phyloP scores from a whole-genome alignment of 106 monocot species.

The Acorus calamus region DNA sequence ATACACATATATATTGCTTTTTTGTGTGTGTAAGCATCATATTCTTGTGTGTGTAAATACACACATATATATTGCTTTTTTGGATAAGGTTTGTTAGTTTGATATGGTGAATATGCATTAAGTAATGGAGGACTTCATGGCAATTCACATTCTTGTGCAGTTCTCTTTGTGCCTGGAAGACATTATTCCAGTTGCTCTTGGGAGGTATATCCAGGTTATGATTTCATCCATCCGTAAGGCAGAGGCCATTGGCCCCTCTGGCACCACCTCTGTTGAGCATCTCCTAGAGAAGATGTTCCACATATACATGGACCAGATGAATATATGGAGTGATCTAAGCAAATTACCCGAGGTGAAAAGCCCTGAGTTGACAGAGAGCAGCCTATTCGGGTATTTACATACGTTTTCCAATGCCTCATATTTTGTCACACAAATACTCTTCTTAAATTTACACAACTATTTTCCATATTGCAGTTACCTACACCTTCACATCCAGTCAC shows the following conservation, averaged over 20 bases:
- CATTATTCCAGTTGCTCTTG: constrained; percentile 72
- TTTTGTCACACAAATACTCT: background rate
- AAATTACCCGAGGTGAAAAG: constrained; percentile 67
- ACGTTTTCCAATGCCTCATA: background rate
- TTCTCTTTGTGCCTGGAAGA: constrained; percentile 78
- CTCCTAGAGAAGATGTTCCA: constrained; percentile 78
- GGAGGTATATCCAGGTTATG: constrained; percentile 73
- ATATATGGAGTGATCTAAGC: constrained; percentile 64
- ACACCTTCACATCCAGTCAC: constrained; percentile 66
- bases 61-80: too few relatives aligned
- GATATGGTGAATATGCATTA: too few relatives aligned
- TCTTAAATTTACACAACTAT: background rate
- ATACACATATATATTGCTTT: too few relatives aligned
- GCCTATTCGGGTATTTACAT: constrained; percentile 46
- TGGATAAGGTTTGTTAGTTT: too few relatives aligned
- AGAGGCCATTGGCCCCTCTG: constrained; percentile 18
- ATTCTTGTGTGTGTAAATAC: too few relatives aligned
- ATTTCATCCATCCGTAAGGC: constrained; percentile 39
- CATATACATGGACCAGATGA: constrained; percentile 82
- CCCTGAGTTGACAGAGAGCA: constrained; percentile 61
- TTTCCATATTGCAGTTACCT: constrained; percentile 40
- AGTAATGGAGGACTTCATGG: background rate
- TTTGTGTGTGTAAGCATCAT: too few relatives aligned
- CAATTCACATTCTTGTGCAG: constrained; percentile 13
- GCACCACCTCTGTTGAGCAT: constrained; percentile 35